Base-by-base conservation (phyloP, 768 basidiomycete species). In the Lactarius psammicola region DNA sequence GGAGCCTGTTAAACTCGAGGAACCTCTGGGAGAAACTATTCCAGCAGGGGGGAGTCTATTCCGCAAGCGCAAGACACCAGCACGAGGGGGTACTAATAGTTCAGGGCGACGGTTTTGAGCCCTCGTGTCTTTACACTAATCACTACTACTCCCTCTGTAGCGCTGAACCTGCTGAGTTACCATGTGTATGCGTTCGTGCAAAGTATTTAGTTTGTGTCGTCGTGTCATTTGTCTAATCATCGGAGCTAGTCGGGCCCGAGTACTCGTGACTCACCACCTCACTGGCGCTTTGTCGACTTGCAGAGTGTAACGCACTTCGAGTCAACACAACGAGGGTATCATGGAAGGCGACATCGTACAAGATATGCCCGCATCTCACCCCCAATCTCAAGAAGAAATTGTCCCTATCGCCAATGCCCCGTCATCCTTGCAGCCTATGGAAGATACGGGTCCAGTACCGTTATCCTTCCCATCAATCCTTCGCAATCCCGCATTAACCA, bases 401-500 rank as follows among this genome's bases (percentile, higher is more conserved):
- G 18, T 30, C 11, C 5, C 57, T 30, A 30, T 17, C 7, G 10
- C 28, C 15, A 10, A 20, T 3, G 33, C 49, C 3, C n/a, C 51
- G 18, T 13, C 30, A 9, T 40, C 65, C 23, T 15, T 31, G 15
- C 55, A 20, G 11, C 23, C 65, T 0, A 2, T 31, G 15, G 30
- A 66, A 20, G 70, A 69, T 34, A 60, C 53, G 38, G 76, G 70
- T 3, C 79, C 82, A 13, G 66, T 84, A 17, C 83, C 85, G 0
- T 80, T 91, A 64, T 90, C 90, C 2, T 91, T 91, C 73, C 90
- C 90, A 0, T 82, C 89, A 1, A 76, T 90, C 68, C 78, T 91
- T 31, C 84, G 87, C 65, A 84, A 85, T 71, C 79, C 85, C 4
- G 84, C 80, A 4, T 75, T 89, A 1, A 72, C 77, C 11, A 78